These are phyloP conservation scores for Bipolaris sorokiniana DNA, from an alignment of 2,329 filamentous ascomycete genomes.

Conservation along the genomic window DNA sequence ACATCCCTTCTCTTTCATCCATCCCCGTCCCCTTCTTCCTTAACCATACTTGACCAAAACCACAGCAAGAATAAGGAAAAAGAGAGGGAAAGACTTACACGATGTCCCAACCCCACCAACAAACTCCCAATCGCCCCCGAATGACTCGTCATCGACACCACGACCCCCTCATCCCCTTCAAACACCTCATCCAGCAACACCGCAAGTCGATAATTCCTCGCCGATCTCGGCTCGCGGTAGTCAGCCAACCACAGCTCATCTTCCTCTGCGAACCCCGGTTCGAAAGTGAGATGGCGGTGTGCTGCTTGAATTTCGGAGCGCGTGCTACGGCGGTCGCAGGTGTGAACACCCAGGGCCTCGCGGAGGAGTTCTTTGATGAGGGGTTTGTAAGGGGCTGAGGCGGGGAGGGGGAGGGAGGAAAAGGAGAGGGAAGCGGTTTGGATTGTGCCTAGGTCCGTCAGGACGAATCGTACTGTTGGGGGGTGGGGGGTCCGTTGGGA, in stretches of 20 bases:
- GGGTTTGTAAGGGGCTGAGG: constrained; percentile 60
- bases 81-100: constrained; percentile 25
- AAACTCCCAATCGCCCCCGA: constrained; percentile 64
- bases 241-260: constrained; percentile 60
- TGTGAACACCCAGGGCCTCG: constrained; percentile 71
- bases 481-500: too few relatives aligned
- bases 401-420: constrained; percentile 58
- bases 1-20: not conserved
- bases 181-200: constrained; percentile 62
- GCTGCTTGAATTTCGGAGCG: constrained; percentile 43
- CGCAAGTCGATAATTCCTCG: constrained; percentile 34
- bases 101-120: constrained; percentile 63
- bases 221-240: constrained; percentile 38
- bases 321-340: constrained; percentile 67
- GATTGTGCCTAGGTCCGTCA: constrained; percentile 47
- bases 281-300: constrained; percentile 62
- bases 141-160: constrained; percentile 63
- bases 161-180: constrained; percentile 50
- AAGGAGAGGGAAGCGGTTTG: constrained; percentile 70
- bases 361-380: constrained; percentile 69
- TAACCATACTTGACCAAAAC: not conserved
- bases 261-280: constrained; percentile 64
- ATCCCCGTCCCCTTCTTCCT: not conserved
- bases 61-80: too few relatives aligned
- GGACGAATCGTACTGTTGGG: not conserved